Conservation (phyloP, 805 yeast species). For the Yamadazyma laniorum region DNA sequence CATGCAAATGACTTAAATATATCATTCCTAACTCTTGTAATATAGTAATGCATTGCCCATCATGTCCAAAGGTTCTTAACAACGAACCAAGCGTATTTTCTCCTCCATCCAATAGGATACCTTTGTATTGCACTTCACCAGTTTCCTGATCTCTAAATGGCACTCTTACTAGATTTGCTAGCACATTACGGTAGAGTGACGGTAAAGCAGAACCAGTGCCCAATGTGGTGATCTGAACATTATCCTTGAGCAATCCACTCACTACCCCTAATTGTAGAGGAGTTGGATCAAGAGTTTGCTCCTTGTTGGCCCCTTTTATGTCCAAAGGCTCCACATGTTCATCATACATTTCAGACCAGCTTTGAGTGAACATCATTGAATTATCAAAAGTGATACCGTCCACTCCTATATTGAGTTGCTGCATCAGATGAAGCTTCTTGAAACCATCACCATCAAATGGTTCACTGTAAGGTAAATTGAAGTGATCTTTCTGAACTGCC, state of each 20-base stretch:
- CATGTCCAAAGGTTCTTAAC: constrained; percentile 56
- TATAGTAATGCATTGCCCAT: constrained; percentile 37
- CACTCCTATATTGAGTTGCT: constrained; percentile 25
- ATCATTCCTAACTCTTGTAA: constrained; percentile 63
- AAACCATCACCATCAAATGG: constrained; percentile 7
- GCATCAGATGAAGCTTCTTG: constrained; percentile 31
- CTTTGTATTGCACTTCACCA: constrained; percentile 28
- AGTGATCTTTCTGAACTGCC: constrained; percentile 44
- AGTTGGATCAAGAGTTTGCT: constrained; percentile 16
- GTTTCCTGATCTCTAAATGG: constrained; percentile 42
- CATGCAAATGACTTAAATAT: constrained; percentile 87
- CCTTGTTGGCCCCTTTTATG: constrained; percentile 11
- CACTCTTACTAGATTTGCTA: constrained; percentile 71
- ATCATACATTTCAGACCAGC: constrained; percentile 35
- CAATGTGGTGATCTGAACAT: constrained; percentile 68
- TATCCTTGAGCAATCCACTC: constrained; percentile 35
- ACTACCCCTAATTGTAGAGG: constrained; percentile 20
- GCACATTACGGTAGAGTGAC: constrained; percentile 78
- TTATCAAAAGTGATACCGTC: constrained; percentile 22
- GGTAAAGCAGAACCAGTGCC: constrained; percentile 97
- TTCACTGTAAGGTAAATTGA: constrained; percentile 40
- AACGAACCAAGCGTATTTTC: constrained; percentile 84
- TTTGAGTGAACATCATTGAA: constrained; percentile 12
- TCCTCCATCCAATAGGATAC: constrained; percentile 86
- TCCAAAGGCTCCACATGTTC: constrained; percentile 21